Evolutionary conservation across 306 rosid genomes (phyloP), one percentile per base, ranked within the genome.

Genomic region (Vigna hirtella): DNA sequence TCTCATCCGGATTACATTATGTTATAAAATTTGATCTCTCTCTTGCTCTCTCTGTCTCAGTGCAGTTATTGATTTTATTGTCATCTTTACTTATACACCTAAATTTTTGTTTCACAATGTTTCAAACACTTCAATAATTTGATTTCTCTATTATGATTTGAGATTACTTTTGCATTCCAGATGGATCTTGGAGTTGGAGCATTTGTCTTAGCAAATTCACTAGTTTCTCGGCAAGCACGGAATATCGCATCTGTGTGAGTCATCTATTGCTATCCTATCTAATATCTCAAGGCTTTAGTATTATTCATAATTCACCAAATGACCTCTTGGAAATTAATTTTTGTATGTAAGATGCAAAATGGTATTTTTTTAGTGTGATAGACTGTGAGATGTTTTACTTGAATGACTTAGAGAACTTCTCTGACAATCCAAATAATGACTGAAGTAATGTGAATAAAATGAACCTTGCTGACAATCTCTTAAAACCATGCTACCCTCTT

Each of bases 161-260:
- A 69, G 61, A 70, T 77, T 58, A 59, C 28, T 80, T 81, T 53
- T 83, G 18, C 80, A 61, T 82, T 73, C 65, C 86, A 93, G 99
- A 93, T 95, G 98, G 99, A 95, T 86, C 89, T 95, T 55, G 99
- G 98, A 34, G 99, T 95, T 72, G 99, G 99, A 74, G 84, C 96
- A 70, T 95, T 87, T 91, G 99, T 95, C 3, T 53, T 91, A 30
- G 88, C 93, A 68, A 95, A 95, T 80, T 82, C 98, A 7, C 84
- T 91, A 50, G 97, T 95, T 78, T 95, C 99, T 56, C 88, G 81
- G 52, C 93, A 91, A 88, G 98, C 99, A 61, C 89, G 97, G 15
- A 89, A 89, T 73, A 62, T 91, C 36, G 66, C 81, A 61, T 77
- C 90, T 9, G 67, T 51, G 98, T 95, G 85, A 91, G 99, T 87